Evolutionary conservation across 371 early-diverging fungal genomes (phyloP), one percentile per base, ranked within the genome.

Genomic region (Mortierella sp.): DNA sequence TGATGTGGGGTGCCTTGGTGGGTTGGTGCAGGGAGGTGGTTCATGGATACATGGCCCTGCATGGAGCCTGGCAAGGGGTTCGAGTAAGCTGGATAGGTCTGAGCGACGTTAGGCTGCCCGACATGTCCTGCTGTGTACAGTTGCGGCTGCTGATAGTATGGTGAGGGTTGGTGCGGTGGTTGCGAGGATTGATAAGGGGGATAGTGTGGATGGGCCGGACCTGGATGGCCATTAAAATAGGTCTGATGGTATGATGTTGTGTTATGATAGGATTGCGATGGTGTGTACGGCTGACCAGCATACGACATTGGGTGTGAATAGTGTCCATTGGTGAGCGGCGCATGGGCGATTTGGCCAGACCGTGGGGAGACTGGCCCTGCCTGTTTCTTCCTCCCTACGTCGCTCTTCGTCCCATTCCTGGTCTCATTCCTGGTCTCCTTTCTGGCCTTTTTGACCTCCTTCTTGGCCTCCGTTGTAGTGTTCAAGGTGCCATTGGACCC

Each of bases 151-250:
- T 59, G 60, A 13, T 41, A 47, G 47, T 47, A 24, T 13, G 47
- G 6, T 21, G 45, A 44, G 13, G 45, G 24, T 24, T 52, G 67
- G 14, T 44, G 57, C 3, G 31, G 50, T 22, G 24, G 29, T 10
- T 50, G 58, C 10, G 34, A 10, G 9, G 29, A 19, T 17, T 49
- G 48, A 14, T 61, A 52, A 52, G 58, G 57, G 7, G 52, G 39
- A 17, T 63, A 58, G 16, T 28, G 54, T 14, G 55, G 10, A 14
- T 46, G 58, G 3, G 54, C 17, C 7, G 34, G 43, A 16, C 28
- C 37, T 17, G 56, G 19, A 45, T 58, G 56, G 22, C 64, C 60
- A 45, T 45, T 57, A 40, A 63, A 58, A 48, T 63, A 59, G 19
- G 70, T 22, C 34, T 41, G 57, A 17, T 63, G 60, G 14, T 53